phyloP scores from a whole-genome alignment of 345 rosid genomes.

The Combretum micranthum region DNA sequence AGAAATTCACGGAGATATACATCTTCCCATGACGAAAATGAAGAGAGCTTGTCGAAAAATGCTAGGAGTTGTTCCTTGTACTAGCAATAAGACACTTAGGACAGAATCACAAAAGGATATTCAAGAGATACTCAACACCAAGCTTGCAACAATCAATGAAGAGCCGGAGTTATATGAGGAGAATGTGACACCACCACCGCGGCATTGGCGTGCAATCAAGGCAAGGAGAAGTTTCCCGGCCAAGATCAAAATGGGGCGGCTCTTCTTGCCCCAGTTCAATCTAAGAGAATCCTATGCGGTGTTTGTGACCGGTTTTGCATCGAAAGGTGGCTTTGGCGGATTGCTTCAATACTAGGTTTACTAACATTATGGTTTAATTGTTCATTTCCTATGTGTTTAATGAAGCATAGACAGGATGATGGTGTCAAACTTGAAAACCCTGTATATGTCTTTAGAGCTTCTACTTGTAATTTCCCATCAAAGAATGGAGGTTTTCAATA shows the following conservation, averaged over 20 bases:
- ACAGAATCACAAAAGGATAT: constrained; percentile 25
- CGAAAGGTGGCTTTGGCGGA: constrained; percentile 24
- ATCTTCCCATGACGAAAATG: constrained; percentile 6
- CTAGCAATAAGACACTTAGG: constrained; percentile 16
- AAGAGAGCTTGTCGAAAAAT: constrained; percentile 20
- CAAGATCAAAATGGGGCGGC: constrained; percentile 8
- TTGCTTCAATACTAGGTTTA: constrained; percentile 8
- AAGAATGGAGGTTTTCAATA: too few species aligned
- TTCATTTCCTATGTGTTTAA: too few species aligned
- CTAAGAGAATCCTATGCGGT: constrained; percentile 18
- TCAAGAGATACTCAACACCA: constrained; percentile 26
- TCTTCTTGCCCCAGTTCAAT: constrained; percentile 18
- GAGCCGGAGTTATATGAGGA: constrained; percentile 10
- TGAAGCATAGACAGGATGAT: too few species aligned
- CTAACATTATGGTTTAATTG: too few species aligned
- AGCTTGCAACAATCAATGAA: constrained; percentile 29
- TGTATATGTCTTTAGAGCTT: too few species aligned
- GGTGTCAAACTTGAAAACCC: too few species aligned
- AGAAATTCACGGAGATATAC: too few species aligned
- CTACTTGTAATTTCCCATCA: too few species aligned
- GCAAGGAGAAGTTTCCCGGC: constrained; percentile 9
- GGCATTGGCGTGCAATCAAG: constrained; percentile 10
- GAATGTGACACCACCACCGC: constrained; percentile 3
- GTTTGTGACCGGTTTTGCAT: constrained; percentile 15
- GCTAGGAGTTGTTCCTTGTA: constrained; percentile 31